A percentile compares a stretch with the other conserved stretches of the same genome.
phyloP scores from a whole-genome alignment of 345 rosid genomes.

The Odontarrhena argentea region DNA sequence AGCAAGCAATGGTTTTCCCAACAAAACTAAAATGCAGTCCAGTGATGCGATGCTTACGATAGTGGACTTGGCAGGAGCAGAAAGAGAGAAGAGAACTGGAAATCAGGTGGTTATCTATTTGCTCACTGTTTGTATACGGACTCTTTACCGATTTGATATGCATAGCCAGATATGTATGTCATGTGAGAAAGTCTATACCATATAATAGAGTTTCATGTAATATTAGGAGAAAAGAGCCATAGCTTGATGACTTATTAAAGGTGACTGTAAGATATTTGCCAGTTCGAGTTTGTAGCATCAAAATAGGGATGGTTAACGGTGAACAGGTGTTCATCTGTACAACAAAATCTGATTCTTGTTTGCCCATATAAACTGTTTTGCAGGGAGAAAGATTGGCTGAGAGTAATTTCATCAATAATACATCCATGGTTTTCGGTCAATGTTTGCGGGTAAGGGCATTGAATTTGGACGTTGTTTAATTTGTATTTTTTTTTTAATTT shows the following conservation, averaged over 20 bases:
- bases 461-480: conserved; percentile 11
- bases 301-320: conserved; percentile 10
- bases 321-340: conserved; percentile 15
- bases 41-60: conserved; percentile 61
- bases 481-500: not conserved
- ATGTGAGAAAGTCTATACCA: conserved; percentile 4
- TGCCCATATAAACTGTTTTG: conserved; percentile 29
- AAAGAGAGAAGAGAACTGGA: conserved; percentile 89
- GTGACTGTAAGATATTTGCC: conserved; percentile 18
- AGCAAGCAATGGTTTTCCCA: conserved; percentile 29
- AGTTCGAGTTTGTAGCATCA: conserved; percentile 25
- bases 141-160: conserved; percentile 17
- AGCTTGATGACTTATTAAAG: conserved; percentile 19
- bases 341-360: not conserved
- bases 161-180: conserved; percentile 21
- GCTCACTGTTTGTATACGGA: not conserved
- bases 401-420: conserved; percentile 92
- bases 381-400: conserved; percentile 90
- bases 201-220: not conserved
- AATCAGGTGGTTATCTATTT: conserved; percentile 62
- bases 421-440: conserved; percentile 89
- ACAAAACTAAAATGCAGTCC: conserved; percentile 43
- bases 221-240: conserved; percentile 14
- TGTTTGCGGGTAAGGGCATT: conserved; percentile 74
- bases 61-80: conserved; percentile 96